These are phyloP conservation scores for Sanghuangporus weigelae DNA, from an alignment of 1,284 basidiomycete species.

Conservation along the genomic window DNA sequence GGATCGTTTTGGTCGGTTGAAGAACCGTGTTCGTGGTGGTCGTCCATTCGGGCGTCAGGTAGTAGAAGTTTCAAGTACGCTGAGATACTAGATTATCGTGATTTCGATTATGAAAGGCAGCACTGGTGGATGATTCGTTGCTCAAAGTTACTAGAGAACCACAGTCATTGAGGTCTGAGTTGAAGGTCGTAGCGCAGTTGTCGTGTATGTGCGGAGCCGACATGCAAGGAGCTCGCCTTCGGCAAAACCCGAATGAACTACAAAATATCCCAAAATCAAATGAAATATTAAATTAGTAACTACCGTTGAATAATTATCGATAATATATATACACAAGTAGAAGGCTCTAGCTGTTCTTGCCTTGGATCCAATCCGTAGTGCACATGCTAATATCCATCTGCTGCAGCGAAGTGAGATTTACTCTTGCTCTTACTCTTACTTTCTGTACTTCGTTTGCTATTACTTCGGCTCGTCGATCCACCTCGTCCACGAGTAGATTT, in stretches of 20 bases:
- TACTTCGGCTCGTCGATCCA: slow-evolving; percentile 5
- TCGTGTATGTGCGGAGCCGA: neutral
- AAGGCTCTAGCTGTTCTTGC: neutral
- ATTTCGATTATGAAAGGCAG: neutral
- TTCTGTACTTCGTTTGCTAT: neutral
- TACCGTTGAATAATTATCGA: neutral
- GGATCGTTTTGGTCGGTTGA: neutral
- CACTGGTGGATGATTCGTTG: neutral
- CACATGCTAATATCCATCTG: slow-evolving; percentile 8
- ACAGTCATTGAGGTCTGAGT: neutral
- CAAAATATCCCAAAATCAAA: neutral
- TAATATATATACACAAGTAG: neutral
- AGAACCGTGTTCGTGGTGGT: neutral
- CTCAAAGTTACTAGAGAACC: neutral
- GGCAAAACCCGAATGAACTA: neutral
- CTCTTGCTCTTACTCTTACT: neutral
- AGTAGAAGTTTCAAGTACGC: neutral
- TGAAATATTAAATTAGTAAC: neutral
- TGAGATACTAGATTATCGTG: neutral
- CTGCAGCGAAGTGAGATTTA: slow-evolving; percentile 14
- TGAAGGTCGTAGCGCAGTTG: neutral
- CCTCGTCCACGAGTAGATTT: slow-evolving; percentile 9
- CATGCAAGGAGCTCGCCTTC: neutral
- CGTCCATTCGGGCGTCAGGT: neutral
- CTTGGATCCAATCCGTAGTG: neutral